A percentile compares a stretch with the other conserved stretches of the same genome.
Evolutionary conservation across 202 grass and related monocot genomes (phyloP).

Genomic region (Miscanthus sacchariflorus): DNA sequence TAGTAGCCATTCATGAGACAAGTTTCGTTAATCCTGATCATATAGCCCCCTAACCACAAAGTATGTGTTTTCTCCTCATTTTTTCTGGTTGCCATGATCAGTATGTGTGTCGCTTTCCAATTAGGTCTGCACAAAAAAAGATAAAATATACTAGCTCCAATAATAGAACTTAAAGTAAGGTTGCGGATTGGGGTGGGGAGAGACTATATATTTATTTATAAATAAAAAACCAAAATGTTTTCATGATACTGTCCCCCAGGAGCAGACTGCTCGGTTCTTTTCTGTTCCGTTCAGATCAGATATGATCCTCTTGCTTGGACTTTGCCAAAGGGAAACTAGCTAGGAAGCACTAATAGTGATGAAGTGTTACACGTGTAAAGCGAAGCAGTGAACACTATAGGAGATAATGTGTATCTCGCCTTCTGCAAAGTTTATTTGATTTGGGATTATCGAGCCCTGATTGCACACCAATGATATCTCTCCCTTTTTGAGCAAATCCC

Average conservation of each 20-base stretch:
- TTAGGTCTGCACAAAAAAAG: constrained; percentile 10
- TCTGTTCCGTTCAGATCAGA: no score
- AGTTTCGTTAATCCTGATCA: no score
- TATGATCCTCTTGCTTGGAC: no score
- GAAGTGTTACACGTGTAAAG: constrained; percentile 45
- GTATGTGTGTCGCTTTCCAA: neutral
- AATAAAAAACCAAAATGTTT: neutral
- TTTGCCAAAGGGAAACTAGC: no score
- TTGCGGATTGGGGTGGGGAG: constrained; percentile 11
- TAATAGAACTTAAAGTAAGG: constrained; percentile 41
- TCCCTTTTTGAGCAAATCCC: neutral
- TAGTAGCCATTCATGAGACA: no score
- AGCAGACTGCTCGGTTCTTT: constrained; percentile 21
- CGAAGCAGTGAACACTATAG: constrained; percentile 14
- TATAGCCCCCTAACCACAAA: no score
- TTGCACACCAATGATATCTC: no score
- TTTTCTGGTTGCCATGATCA: neutral
- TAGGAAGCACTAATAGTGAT: neutral
- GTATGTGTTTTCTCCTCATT: neutral
- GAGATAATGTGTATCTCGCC: neutral
- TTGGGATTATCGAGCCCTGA: neutral
- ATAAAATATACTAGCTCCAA: constrained; percentile 9
- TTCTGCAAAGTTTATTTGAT: constrained; percentile 11
- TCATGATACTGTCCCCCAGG: constrained; percentile 35
- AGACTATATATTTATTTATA: neutral